Conservation (phyloP, 2,329 filamentous ascomycete species). For the Teratosphaeria viscida region DNA sequence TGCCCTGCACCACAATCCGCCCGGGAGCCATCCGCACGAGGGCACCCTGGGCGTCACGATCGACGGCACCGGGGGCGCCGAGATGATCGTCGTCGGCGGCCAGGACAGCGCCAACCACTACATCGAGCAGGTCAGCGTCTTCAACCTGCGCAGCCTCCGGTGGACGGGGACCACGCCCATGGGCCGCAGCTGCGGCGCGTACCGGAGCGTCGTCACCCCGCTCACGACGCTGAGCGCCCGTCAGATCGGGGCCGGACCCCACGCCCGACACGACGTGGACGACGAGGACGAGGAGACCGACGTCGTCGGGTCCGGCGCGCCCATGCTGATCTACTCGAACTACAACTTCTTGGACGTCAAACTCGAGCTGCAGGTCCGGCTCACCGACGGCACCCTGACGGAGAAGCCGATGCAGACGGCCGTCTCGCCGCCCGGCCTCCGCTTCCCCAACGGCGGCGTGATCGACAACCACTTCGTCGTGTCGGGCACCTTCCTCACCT, state of each 20-base stretch:
- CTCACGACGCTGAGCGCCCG: conserved; percentile 56
- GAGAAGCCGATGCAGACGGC: conserved; percentile 83
- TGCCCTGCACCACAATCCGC: conserved; percentile 80
- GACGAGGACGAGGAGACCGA: conserved; percentile 27
- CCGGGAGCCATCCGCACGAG: conserved; percentile 72
- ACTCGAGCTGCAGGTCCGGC: conserved; percentile 79
- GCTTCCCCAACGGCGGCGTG: conserved; percentile 91
- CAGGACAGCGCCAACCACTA: conserved; percentile 98
- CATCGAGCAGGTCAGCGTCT: conserved; percentile 97
- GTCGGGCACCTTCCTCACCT: conserved; percentile 92
- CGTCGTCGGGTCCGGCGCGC: conserved; percentile 36
- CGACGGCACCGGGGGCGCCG: conserved; percentile 82
- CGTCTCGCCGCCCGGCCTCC: conserved; percentile 80
- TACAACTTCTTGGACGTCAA: conserved; percentile 99
- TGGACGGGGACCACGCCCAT: conserved; percentile 86
- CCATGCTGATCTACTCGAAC: conserved; percentile 96
- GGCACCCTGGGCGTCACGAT: conserved; percentile 80
- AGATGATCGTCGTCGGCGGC: conserved; percentile 94
- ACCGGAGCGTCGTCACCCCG: conserved; percentile 87
- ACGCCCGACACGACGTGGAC: conserved; percentile 32
- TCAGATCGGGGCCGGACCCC: conserved; percentile 52
- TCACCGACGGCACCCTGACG: conserved; percentile 69
- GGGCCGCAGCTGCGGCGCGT: conserved; percentile 89
- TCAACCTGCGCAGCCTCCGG: conserved; percentile 87
- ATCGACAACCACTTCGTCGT: conserved; percentile 96